Conservation (phyloP, 202 grass and related monocot genomes). For the Brachypodium distachyon region DNA sequence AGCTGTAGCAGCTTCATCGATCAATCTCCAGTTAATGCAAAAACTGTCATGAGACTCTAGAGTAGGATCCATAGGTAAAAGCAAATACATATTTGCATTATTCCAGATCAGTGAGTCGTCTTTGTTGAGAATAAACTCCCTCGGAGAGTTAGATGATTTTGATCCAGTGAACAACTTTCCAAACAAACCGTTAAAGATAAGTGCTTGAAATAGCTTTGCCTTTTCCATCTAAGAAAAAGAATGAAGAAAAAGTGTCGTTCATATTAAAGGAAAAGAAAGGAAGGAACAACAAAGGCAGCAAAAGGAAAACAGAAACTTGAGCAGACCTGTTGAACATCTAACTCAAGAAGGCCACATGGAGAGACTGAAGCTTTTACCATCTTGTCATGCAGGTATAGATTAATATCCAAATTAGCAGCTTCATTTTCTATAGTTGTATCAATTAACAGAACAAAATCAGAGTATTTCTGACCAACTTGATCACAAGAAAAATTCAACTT, state of each 20-base stretch:
- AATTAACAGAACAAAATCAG: slow-evolving; percentile 71
- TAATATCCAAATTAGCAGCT: slow-evolving; percentile 52
- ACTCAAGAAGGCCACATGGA: slow-evolving; percentile 52
- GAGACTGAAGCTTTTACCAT: slow-evolving; percentile 75
- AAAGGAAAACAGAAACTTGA: slow-evolving; percentile 10
- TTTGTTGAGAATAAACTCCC: slow-evolving; percentile 70
- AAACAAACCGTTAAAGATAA: slow-evolving; percentile 89
- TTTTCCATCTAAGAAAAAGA: slow-evolving; percentile 45
- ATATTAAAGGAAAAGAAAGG: slow-evolving; percentile 18
- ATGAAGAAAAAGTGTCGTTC: slow-evolving; percentile 11
- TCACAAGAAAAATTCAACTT: slow-evolving; percentile 74
- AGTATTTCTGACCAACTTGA: slow-evolving; percentile 60
- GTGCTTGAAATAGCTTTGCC: slow-evolving; percentile 76
- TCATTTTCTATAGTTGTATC: slow-evolving; percentile 60
- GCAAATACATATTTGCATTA: slow-evolving; percentile 53
- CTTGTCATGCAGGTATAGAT: slow-evolving; percentile 75
- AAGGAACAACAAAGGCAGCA: slow-evolving; percentile 5
- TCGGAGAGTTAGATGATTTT: slow-evolving; percentile 27
- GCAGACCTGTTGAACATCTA: slow-evolving; percentile 63
- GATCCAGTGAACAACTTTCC: slow-evolving; percentile 62
- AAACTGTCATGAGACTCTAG: slow-evolving; percentile 24
- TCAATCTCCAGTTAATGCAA: slow-evolving; percentile 60
- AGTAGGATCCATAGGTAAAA: slow-evolving; percentile 58
- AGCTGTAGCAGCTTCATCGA: slow-evolving; percentile 36
- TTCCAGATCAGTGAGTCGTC: slow-evolving; percentile 45